phyloP scores from a whole-genome alignment of 2,329 filamentous ascomycete species.

The Geosmithia morbida region DNA sequence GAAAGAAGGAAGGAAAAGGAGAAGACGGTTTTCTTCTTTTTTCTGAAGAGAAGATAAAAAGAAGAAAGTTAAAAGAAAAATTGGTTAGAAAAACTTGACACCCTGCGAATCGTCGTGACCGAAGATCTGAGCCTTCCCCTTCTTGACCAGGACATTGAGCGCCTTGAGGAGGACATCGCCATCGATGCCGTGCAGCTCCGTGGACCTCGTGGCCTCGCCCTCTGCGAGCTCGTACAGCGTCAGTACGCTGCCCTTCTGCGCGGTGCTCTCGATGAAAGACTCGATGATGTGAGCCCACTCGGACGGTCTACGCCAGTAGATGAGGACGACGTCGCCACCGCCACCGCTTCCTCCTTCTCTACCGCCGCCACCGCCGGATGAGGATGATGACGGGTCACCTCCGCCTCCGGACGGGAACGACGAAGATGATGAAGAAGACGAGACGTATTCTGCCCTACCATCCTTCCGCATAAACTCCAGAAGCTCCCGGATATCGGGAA shows the following conservation, averaged over 20 bases:
- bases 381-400: constrained; percentile 4
- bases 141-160: constrained; percentile 69
- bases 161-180: constrained; percentile 65
- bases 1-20: background rate
- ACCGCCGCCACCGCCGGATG: constrained; percentile 8
- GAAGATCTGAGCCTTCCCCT: constrained; percentile 87
- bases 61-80: background rate
- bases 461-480: constrained; percentile 44
- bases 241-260: constrained; percentile 75
- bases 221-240: constrained; percentile 86
- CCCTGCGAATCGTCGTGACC: constrained; percentile 77
- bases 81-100: constrained; percentile 82
- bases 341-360: constrained; percentile 12
- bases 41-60: background rate
- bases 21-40: too few species aligned
- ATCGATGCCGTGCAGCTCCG: constrained; percentile 84
- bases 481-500: constrained; percentile 40
- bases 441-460: constrained; percentile 53
- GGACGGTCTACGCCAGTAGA: constrained; percentile 77
- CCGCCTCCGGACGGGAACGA: constrained; percentile 6
- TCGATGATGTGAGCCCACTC: constrained; percentile 78
- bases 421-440: background rate
- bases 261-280: constrained; percentile 75
- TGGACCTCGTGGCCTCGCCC: constrained; percentile 63
- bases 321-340: constrained; percentile 43